A percentile compares a stretch with the other conserved stretches of the same genome.
Conservation (phyloP, 768 basidiomycete genomes). For the Naganishia vishniacii region DNA sequence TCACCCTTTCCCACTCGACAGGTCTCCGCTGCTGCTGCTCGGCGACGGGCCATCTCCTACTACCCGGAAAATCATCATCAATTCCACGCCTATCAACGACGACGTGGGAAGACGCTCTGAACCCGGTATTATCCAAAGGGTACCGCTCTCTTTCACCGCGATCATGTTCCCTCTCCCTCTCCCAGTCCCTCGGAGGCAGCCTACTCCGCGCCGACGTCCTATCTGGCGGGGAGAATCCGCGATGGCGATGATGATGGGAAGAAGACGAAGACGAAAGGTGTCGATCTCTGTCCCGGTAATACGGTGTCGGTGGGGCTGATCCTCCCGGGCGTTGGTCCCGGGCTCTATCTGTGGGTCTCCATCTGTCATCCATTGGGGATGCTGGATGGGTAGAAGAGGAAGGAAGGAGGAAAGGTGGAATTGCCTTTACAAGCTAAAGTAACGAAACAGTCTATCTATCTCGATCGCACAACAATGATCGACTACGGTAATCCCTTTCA, state of each 20-base stretch:
- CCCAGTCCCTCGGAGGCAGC: not conserved
- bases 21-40: not conserved
- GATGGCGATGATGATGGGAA: not conserved
- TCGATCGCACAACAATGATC: not conserved
- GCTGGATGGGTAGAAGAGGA: not conserved
- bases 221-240: no score
- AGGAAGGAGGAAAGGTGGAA: no score
- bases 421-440: no score
- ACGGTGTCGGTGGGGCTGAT: constrained; percentile 9
- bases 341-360: not conserved
- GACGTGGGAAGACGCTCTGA: not conserved
- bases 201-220: no score
- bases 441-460: no score
- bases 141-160: constrained; percentile 11
- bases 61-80: not conserved
- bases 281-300: constrained; percentile 6
- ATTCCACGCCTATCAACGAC: no score
- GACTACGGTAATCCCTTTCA: not conserved
- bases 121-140: constrained; percentile 1
- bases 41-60: not conserved
- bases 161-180: constrained; percentile 5
- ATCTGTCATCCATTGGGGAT: constrained; percentile 9
- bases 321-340: not conserved
- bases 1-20: not conserved
- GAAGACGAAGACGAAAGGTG: not conserved